phyloP scores from a whole-genome alignment of 371 early-diverging fungal genomes.

The Nosema muscidifuracis region DNA sequence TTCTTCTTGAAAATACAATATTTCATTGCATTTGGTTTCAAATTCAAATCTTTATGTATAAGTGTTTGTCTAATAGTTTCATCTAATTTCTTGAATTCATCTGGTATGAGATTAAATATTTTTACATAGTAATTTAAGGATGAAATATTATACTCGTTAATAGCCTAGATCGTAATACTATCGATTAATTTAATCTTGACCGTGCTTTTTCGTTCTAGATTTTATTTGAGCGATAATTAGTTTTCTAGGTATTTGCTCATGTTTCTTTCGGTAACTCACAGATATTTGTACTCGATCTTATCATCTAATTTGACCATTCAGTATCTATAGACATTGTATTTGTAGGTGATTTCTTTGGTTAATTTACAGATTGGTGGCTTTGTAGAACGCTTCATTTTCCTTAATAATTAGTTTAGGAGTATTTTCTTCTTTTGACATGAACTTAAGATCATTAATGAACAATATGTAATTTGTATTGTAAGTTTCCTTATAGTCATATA shows the following conservation, averaged over 20 bases:
- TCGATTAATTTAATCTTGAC: no score
- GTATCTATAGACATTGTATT: neutral
- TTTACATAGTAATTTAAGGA: neutral
- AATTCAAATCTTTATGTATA: no score
- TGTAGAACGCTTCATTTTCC: neutral
- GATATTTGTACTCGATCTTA: neutral
- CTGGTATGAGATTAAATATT: neutral
- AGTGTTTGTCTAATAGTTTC: neutral
- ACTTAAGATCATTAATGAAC: neutral
- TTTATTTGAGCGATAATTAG: no score
- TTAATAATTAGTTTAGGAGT: neutral
- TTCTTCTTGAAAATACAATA: no score
- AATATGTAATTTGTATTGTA: neutral
- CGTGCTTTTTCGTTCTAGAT: no score
- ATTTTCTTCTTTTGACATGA: neutral
- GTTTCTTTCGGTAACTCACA: neutral
- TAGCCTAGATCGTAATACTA: no score
- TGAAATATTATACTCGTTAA: neutral
- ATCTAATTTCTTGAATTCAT: neutral
- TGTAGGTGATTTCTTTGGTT: neutral
- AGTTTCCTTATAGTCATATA: neutral
- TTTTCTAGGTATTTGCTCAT: no score
- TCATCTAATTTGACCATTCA: neutral
- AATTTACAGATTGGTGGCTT: neutral
- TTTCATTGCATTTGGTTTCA: no score